These are phyloP conservation scores for Aspergillus sp. DNA, from an alignment of 2,329 filamentous ascomycete genomes.

Conservation along the genomic window DNA sequence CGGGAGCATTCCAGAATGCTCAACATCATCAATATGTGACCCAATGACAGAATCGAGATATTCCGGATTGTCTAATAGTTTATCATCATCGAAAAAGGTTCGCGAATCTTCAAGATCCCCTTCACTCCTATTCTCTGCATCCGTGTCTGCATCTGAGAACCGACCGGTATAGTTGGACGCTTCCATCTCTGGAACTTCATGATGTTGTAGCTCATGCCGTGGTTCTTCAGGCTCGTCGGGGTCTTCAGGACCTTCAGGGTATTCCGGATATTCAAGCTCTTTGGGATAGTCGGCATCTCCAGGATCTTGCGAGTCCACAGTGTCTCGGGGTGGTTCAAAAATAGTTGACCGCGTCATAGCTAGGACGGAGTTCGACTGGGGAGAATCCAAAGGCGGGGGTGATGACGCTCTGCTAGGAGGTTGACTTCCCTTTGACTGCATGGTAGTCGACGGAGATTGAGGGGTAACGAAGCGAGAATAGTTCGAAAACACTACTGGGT, in stretches of 20 bases:
- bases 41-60: slow-evolving; percentile 36
- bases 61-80: slow-evolving; percentile 29
- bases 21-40: slow-evolving; percentile 29
- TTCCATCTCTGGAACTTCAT: slow-evolving; percentile 16
- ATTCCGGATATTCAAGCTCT: no score
- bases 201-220: background rate
- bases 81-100: slow-evolving; percentile 24
- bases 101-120: slow-evolving; percentile 21
- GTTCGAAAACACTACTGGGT: slow-evolving; percentile 45
- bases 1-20: slow-evolving; percentile 18
- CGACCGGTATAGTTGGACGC: slow-evolving; percentile 32
- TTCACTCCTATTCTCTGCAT: slow-evolving; percentile 24
- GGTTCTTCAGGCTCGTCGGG: background rate
- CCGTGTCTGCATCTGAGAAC: slow-evolving; percentile 39
- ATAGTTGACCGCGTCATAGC: slow-evolving; percentile 36
- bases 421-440: slow-evolving; percentile 28
- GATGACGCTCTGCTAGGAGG: slow-evolving; percentile 24
- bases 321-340: slow-evolving; percentile 21
- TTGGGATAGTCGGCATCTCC: no score
- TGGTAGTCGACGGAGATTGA: slow-evolving; percentile 27
- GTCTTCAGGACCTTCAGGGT: no score
- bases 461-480: slow-evolving; percentile 34
- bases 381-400: slow-evolving; percentile 17
- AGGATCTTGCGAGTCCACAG: background rate
- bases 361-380: slow-evolving; percentile 17